phyloP scores from a whole-genome alignment of 805 yeast genomes.

The Candida arabinofermentans region DNA sequence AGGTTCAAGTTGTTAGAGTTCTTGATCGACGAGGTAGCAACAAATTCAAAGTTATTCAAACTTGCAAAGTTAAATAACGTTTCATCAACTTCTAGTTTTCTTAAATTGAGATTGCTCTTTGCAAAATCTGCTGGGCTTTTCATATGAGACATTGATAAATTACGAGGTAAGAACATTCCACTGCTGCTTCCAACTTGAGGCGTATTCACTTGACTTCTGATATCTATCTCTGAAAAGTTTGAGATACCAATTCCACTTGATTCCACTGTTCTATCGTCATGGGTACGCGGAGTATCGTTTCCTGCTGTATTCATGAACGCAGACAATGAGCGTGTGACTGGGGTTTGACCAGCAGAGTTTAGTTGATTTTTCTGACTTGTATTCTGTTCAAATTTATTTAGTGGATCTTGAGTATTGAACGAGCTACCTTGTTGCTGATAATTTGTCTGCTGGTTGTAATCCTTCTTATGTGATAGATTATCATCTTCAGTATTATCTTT shows the following conservation, averaged over 20 bases:
- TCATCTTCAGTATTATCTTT: neutral
- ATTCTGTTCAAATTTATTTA: neutral
- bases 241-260: neutral
- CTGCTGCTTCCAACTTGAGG: neutral
- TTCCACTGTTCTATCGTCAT: neutral
- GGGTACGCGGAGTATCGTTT: neutral
- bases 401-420: neutral
- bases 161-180: constrained; percentile 1
- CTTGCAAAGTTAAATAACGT: constrained; percentile 12
- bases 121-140: neutral
- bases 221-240: neutral
- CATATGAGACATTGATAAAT: constrained; percentile 1
- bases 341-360: neutral
- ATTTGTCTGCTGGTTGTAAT: too few relatives aligned
- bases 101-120: constrained; percentile 3
- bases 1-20: constrained; percentile 9
- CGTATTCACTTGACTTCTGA: neutral
- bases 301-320: neutral
- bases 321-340: neutral
- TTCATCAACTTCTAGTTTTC: constrained; percentile 12
- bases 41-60: constrained; percentile 14
- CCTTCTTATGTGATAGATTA: too few relatives aligned
- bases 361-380: neutral
- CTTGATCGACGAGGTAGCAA: constrained; percentile 14
- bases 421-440: neutral